Conservation (phyloP, 257 asterid genomes). For the Plantago elongata region DNA sequence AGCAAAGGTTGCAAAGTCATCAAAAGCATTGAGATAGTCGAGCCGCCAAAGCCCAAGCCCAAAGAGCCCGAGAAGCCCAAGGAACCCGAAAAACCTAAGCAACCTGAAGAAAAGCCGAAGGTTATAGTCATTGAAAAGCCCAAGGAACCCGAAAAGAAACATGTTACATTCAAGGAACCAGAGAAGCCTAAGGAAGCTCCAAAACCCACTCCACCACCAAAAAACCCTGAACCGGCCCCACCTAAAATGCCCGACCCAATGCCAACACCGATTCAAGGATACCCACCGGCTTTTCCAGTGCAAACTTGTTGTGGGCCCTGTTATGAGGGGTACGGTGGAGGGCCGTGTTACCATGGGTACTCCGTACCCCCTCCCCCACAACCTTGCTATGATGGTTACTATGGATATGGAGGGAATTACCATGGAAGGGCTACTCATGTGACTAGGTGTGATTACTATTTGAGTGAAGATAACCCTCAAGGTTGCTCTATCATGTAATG, state of each 20-base stretch:
- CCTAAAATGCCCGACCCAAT: constrained; percentile 6
- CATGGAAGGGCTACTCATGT: constrained; percentile 17
- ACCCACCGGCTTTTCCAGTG: constrained; percentile 30
- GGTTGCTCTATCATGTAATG: constrained; percentile 48
- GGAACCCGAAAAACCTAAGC: constrained; percentile 14
- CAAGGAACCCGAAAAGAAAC: constrained; percentile 17
- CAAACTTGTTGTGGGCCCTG: constrained; percentile 32
- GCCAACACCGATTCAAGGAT: constrained; percentile 25
- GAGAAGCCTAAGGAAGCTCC: constrained; percentile 33
- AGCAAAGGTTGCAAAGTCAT: constrained; percentile 50
- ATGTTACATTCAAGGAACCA: constrained; percentile 19
- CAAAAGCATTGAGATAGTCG: constrained; percentile 54
- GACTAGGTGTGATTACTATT: constrained; percentile 35
- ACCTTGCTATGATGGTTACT: constrained; percentile 29
- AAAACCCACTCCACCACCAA: constrained; percentile 26
- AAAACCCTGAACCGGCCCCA: constrained; percentile 20
- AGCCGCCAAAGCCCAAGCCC: constrained; percentile 24
- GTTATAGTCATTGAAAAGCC: constrained; percentile 24
- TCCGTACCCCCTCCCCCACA: constrained; percentile 40
- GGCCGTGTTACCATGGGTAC: constrained; percentile 49
- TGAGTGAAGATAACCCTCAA: constrained; percentile 50
- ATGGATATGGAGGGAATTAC: constrained; percentile 19
- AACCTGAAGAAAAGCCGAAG: constrained; percentile 27
- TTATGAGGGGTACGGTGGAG: constrained; percentile 32
- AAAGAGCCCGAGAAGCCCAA: constrained; percentile 21